Evolutionary conservation across 495 filamentous ascomycete genomes (phyloP), one percentile per base, ranked within the genome.

Genomic region (Neohortaea acidophila): DNA sequence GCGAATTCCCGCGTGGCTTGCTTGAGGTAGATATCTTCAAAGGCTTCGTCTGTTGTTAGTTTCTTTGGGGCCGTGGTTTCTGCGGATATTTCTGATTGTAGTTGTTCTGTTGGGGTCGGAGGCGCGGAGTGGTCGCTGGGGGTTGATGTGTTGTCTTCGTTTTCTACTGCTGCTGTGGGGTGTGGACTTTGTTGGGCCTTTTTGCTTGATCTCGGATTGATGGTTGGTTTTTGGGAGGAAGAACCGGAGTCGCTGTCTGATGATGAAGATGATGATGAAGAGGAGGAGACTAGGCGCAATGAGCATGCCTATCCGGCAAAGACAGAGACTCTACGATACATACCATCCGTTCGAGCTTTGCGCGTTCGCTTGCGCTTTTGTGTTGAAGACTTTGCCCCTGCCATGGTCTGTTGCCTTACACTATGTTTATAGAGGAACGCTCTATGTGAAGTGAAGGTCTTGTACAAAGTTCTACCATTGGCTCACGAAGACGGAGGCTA

Each of bases 1-100:
- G 45, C 45, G 29, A 52, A 48, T 25, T 52, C 49, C 38, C 37
- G 38, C 2, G 49, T 52, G 7, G 46, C 41, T 32, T 49, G 45
- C 20, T 28, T 21, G 11, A 52, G 32, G 23, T 52, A 52, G 38
- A 48, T 48, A 7, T 41, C 31, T 19, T 42, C 39, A 21, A 48
- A 49, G 2, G 45, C 41, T 22, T 45, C 26, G 14, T 45, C 35
- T 18, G 42, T 24, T n/a, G n/a, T 13, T n/a, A n/a, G n/a, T n/a
- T n/a, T n/a, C n/a, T 38, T 35, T 4, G 32, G 18, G 19, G 14
- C 19, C 4, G 14, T 18, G 5, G 32, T 3, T 18, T 11, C 3
- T 34, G 12, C 6, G 32, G 32, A 4, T 13, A 19, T 10, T 18
- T 34, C 18, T 3, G 32, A 21, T 6, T 11, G 32, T 3, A 6